A percentile compares a stretch with the other conserved stretches of the same genome.
Evolutionary conservation across 805 yeast species (phyloP).

Genomic region (Teunomyces aglyptinius): DNA sequence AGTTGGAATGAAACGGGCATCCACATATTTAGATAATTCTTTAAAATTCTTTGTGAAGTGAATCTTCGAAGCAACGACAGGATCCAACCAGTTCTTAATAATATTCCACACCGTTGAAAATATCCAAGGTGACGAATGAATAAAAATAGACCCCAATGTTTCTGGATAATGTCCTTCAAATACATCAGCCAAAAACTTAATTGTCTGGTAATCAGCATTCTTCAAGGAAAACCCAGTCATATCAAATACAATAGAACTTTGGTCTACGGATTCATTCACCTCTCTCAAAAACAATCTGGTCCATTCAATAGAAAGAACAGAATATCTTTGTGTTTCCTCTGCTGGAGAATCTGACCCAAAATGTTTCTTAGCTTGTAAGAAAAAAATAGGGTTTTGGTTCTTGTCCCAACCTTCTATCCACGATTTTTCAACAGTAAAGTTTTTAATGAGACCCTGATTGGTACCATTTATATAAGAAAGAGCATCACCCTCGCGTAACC

Average conservation of each 20-base stretch:
- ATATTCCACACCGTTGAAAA: conserved; percentile 93
- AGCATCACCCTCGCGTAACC: conserved; percentile 72
- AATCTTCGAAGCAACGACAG: conserved; percentile 91
- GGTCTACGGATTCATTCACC: conserved; percentile 67
- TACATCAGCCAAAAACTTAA: conserved; percentile 81
- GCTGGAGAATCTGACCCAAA: conserved; percentile 47
- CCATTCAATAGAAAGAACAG: conserved; percentile 75
- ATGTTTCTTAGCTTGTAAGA: conserved; percentile 78
- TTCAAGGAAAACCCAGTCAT: conserved; percentile 80
- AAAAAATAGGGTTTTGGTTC: conserved; percentile 73
- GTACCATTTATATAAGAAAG: conserved; percentile 45
- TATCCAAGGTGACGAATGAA: conserved; percentile 96
- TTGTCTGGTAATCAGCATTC: conserved; percentile 91
- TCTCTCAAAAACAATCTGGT: conserved; percentile 65
- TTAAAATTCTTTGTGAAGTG: conserved; percentile 69
- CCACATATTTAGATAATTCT: conserved; percentile 67
- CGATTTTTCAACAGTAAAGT: conserved; percentile 68
- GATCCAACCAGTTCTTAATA: conserved; percentile 92
- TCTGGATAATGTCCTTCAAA: conserved; percentile 98
- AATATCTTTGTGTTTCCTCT: conserved; percentile 72
- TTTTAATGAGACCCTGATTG: conserved; percentile 48
- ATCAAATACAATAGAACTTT: conserved; percentile 83
- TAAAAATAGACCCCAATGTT: conserved; percentile 75
- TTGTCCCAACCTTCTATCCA: conserved; percentile 72
- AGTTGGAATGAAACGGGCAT: conserved; percentile 57